Evolutionary conservation across 2,329 filamentous ascomycete genomes (phyloP).

Genomic region (Fusarium chaquense): DNA sequence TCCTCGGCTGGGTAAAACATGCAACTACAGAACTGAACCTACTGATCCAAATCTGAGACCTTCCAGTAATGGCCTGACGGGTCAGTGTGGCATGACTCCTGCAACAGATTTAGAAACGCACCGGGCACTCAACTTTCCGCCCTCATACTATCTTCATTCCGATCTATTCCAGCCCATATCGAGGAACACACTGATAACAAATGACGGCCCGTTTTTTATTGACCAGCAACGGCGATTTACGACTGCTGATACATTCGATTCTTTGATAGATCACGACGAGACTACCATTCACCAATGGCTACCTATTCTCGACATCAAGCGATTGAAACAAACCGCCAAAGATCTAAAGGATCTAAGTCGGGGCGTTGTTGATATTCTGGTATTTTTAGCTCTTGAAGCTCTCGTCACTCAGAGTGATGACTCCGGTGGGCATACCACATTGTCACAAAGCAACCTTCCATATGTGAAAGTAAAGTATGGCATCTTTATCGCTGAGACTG

Average conservation of each 20-base stretch:
- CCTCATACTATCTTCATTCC: neutral
- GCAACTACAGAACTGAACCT: neutral
- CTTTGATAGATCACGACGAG: neutral
- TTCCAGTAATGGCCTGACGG: too few species aligned
- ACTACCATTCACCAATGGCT: neutral
- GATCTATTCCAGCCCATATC: neutral
- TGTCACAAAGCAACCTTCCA: neutral
- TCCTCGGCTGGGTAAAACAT: neutral
- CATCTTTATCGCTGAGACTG: neutral
- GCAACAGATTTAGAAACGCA: too few species aligned
- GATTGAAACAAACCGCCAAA: fast-evolving
- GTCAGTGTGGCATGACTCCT: neutral
- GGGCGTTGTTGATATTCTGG: too few species aligned
- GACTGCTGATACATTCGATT: fast-evolving
- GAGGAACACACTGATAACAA: fast-evolving
- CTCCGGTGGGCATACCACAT: fast-evolving
- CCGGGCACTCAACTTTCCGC: neutral
- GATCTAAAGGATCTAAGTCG: neutral
- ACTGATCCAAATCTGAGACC: too few species aligned
- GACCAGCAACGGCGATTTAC: too few species aligned
- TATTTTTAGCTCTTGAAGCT: neutral
- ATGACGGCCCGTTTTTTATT: fast-evolving
- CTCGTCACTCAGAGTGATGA: neutral
- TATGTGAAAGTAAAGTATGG: neutral
- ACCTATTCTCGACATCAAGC: neutral